phyloP scores from a whole-genome alignment of 257 asterid species.

The Hygrophila difformis region DNA sequence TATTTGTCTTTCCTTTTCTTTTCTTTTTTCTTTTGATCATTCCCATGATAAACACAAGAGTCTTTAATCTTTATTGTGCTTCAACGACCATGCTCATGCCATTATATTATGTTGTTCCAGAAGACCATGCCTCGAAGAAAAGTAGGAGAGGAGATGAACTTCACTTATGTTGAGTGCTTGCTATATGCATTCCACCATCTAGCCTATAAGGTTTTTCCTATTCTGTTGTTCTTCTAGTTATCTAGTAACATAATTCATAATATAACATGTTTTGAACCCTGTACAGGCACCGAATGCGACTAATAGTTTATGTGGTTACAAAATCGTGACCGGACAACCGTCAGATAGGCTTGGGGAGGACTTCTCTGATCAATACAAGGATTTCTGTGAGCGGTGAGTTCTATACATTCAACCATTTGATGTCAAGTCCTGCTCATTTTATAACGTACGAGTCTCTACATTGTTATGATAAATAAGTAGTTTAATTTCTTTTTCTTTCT shows the following conservation, averaged over 20 bases:
- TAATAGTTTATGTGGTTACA: constrained; percentile 86
- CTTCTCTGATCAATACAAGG: constrained; percentile 69
- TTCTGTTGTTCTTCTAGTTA: constrained; percentile 11
- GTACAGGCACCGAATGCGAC: constrained; percentile 88
- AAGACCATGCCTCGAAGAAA: constrained; percentile 74
- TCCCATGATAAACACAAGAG: constrained; percentile 11
- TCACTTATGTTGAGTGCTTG: constrained; percentile 84
- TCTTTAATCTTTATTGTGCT: too few species aligned
- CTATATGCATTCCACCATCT: constrained; percentile 79
- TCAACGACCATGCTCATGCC: too few species aligned
- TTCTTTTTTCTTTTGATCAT: too few species aligned
- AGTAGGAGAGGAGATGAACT: constrained; percentile 85
- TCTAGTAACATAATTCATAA: constrained; percentile 6
- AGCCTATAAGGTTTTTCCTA: constrained; percentile 64
- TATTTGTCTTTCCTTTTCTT: neutral
- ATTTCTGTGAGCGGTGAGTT: constrained; percentile 67
- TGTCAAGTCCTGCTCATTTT: neutral
- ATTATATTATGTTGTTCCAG: constrained; percentile 33
- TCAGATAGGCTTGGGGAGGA: constrained; percentile 98
- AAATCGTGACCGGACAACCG: constrained; percentile 95
- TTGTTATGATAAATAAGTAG: neutral
- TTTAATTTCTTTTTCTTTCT: constrained; percentile 4
- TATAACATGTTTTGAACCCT: constrained; percentile 19
- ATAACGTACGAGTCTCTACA: neutral
- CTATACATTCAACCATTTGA: constrained; percentile 4